These are phyloP conservation scores for Anacardium occidentale DNA, from an alignment of 345 rosid species.

Conservation along the genomic window DNA sequence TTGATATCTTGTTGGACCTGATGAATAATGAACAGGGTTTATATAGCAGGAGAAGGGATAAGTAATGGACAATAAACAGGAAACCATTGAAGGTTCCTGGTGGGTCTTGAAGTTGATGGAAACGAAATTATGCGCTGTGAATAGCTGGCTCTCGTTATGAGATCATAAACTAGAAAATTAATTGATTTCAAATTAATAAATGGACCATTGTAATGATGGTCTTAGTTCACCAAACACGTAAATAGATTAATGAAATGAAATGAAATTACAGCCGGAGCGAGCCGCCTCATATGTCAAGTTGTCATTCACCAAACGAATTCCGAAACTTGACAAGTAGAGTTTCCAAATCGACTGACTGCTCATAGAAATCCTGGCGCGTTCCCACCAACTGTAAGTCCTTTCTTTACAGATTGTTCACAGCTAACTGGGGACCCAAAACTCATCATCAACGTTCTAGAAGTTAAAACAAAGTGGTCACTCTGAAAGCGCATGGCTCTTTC, in stretches of 20 bases:
- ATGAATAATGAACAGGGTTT: background rate
- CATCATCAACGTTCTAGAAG: too few relatives aligned
- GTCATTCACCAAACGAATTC: background rate
- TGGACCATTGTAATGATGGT: background rate
- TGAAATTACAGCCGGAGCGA: background rate
- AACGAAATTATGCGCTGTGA: slow-evolving; percentile 4
- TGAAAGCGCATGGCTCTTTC: too few relatives aligned
- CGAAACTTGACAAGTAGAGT: background rate
- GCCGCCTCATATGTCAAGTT: slow-evolving; percentile 1
- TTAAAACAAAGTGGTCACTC: too few relatives aligned
- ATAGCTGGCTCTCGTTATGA: slow-evolving; percentile 13
- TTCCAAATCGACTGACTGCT: background rate
- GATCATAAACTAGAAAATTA: background rate
- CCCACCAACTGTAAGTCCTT: too few relatives aligned
- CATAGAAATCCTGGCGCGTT: background rate
- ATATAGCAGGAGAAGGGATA: background rate
- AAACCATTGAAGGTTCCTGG: slow-evolving; percentile 4
- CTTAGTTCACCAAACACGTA: slow-evolving; percentile 8
- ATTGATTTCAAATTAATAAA: background rate
- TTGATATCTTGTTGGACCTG: too few relatives aligned
- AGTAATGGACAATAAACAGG: too few relatives aligned
- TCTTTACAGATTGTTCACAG: too few relatives aligned
- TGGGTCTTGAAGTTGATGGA: slow-evolving; percentile 3
- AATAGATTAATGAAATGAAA: background rate
- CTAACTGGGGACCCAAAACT: too few relatives aligned